Percentiles rank a stretch among this genome's conserved stretches.
phyloP scores from a whole-genome alignment of 768 basidiomycete species.

The Russula griseocarnosa region DNA sequence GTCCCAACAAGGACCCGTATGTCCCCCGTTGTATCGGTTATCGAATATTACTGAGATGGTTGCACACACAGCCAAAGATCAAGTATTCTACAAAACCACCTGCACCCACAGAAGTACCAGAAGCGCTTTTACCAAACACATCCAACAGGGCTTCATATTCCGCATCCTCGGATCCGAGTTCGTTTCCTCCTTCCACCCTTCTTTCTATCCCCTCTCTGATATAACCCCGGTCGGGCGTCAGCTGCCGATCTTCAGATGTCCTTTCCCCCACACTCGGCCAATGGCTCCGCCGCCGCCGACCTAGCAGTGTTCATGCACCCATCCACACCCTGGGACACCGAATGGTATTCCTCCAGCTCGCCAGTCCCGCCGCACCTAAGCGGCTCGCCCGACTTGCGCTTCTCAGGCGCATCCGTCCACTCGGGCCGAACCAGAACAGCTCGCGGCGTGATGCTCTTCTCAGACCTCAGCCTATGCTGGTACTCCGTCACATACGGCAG shows the following conservation, averaged over 20 bases:
- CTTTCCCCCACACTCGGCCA: slow-evolving; percentile 35
- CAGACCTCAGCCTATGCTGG: slow-evolving; percentile 50
- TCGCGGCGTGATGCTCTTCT: slow-evolving; percentile 42
- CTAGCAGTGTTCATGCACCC: slow-evolving; percentile 46
- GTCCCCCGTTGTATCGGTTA: background rate
- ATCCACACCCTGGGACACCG: slow-evolving; percentile 39
- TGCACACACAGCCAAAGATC: slow-evolving; percentile 22
- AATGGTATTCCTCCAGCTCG: slow-evolving; percentile 40
- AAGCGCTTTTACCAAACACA: background rate
- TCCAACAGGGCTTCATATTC: background rate
- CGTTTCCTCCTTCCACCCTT: background rate
- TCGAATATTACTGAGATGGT: background rate
- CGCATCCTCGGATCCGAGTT: background rate
- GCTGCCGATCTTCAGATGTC: slow-evolving; percentile 33
- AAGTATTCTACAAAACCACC: slow-evolving; percentile 22
- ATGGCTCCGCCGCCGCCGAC: slow-evolving; percentile 42
- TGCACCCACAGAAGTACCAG: background rate
- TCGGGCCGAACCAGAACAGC: slow-evolving; percentile 35
- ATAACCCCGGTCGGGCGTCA: too few relatives aligned
- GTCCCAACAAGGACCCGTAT: slow-evolving; percentile 16
- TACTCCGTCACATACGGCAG: slow-evolving; percentile 41
- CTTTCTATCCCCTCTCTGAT: background rate
- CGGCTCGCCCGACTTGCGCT: slow-evolving; percentile 31
- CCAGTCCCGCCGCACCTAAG: slow-evolving; percentile 37
- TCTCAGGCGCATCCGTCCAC: slow-evolving; percentile 34